Percentiles rank a stretch among this genome's conserved stretches.
phyloP scores from a whole-genome alignment of 2,329 filamentous ascomycete species.

The Neonectria ditissima region DNA sequence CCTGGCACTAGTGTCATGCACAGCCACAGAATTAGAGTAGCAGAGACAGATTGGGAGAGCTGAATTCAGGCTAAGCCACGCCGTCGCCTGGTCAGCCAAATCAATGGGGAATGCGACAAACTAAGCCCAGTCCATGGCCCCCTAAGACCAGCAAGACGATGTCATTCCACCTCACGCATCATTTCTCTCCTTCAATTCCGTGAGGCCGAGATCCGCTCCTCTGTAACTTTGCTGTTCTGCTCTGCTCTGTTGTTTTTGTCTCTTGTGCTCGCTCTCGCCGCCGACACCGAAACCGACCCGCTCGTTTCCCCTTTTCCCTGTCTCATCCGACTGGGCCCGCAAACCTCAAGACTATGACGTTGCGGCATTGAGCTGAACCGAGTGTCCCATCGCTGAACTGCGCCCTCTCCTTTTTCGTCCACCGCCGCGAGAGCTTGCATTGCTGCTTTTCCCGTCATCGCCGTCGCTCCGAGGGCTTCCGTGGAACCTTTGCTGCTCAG shows the following conservation, averaged over 20 bases:
- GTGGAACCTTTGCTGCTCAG: constrained; percentile 26
- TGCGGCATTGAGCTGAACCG: constrained; percentile 42
- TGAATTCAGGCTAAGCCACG: background rate
- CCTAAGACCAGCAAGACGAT: constrained; percentile 41
- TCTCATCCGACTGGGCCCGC: constrained; percentile 16
- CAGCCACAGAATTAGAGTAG: constrained; percentile 35
- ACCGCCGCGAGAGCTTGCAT: constrained; percentile 8
- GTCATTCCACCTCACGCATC: constrained; percentile 44
- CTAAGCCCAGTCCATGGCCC: constrained; percentile 32
- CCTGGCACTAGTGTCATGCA: constrained; percentile 14
- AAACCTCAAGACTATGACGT: constrained; percentile 43
- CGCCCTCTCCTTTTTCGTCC: constrained; percentile 27
- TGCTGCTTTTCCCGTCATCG: constrained; percentile 18
- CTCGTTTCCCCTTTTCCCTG: constrained; percentile 27
- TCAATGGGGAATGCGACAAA: constrained; percentile 39
- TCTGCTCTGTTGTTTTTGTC: constrained; percentile 23
- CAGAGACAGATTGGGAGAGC: constrained; percentile 15
- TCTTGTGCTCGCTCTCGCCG: constrained; percentile 10
- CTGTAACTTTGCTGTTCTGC: constrained; percentile 14
- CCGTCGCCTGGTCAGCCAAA: constrained; percentile 48
- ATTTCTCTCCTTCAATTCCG: constrained; percentile 42
- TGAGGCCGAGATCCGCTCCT: constrained; percentile 38
- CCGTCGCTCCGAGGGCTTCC: constrained; percentile 1
- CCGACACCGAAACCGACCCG: constrained; percentile 14
- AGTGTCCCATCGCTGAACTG: constrained; percentile 30